A percentile compares a stretch with the other conserved stretches of the same genome.
Conservation (phyloP, 1,284 basidiomycete species). For the Trametes versicolor region DNA sequence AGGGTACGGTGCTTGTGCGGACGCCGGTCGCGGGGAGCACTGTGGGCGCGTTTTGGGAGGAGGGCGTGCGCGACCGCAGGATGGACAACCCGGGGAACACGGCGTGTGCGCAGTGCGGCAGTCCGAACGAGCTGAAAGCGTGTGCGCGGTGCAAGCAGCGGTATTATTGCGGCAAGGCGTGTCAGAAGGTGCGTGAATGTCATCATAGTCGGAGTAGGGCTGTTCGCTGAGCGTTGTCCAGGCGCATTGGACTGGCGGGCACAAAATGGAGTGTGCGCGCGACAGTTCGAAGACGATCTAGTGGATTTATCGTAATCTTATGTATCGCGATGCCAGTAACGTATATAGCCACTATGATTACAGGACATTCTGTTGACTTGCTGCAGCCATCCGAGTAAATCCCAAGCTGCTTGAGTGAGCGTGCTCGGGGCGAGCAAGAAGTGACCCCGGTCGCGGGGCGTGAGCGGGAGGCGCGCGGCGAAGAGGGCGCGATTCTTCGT, state of each 20-base stretch:
- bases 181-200: background rate
- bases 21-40: background rate
- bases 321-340: too few relatives aligned
- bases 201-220: background rate
- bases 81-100: conserved; percentile 1
- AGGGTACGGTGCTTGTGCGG: background rate
- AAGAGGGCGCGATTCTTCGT: background rate
- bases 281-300: too few relatives aligned
- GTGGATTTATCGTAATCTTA: too few relatives aligned
- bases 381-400: too few relatives aligned
- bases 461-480: too few relatives aligned
- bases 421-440: too few relatives aligned
- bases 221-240: background rate
- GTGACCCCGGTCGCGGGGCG: too few relatives aligned
- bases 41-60: conserved; percentile 1
- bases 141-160: conserved; percentile 2
- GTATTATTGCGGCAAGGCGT: background rate
- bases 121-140: background rate
- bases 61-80: background rate
- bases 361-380: too few relatives aligned
- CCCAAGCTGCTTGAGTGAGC: too few relatives aligned
- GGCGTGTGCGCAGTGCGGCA: conserved; percentile 5
- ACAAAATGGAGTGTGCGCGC: background rate
- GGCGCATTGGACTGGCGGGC: background rate
- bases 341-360: too few relatives aligned